Base-by-base conservation (phyloP, 2,329 filamentous ascomycete species). In the Botrytis aclada region DNA sequence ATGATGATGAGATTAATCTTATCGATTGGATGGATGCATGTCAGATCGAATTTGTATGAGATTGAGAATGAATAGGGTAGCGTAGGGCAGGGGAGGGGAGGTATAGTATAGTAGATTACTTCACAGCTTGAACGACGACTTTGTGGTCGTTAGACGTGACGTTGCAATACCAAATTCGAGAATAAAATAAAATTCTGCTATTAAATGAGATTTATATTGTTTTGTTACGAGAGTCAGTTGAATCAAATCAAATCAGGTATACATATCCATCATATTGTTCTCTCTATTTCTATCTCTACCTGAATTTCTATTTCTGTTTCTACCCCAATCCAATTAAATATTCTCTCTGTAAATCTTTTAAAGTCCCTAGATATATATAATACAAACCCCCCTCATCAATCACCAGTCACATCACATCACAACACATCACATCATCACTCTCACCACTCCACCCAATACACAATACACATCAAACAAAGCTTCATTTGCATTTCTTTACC, bases 111-210 rank as follows among this genome's bases (percentile, higher is more conserved):
- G 34, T 67, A 67, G 64, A 67, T 67, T 67, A 67, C 34, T 67
- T 67, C 41, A 67, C 64, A n/a, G 14, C 25, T 54, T 54, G 51
- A 54, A 54, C 39, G 25, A 67, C 34, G 51, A n/a, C 25, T 54
- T 66, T 54, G 51, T 54, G 51, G 9, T 25, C 25, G 47, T 54
- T 32, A 56, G 64, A 67, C 3, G 64, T 51, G 22, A 67, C 34
- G 34, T 67, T 67, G 47, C 64, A 67, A 67, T 67, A 67, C 64
- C 47, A 56, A 6, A 67, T 67, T 67, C 47, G 25, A 67, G 47
- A 54, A 22, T 54, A 39, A 54, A 54, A 22, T 54, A 39, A 54
- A 20, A 66, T 22, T 39, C 51, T 54, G 32, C 32, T n/a, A 51
- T 66, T 7, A 20, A 34, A 34, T 29, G 22, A 22, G 8, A 20